These are phyloP conservation scores for Penicillium brasilianum DNA, from an alignment of 2,329 filamentous ascomycete genomes.

Conservation along the genomic window DNA sequence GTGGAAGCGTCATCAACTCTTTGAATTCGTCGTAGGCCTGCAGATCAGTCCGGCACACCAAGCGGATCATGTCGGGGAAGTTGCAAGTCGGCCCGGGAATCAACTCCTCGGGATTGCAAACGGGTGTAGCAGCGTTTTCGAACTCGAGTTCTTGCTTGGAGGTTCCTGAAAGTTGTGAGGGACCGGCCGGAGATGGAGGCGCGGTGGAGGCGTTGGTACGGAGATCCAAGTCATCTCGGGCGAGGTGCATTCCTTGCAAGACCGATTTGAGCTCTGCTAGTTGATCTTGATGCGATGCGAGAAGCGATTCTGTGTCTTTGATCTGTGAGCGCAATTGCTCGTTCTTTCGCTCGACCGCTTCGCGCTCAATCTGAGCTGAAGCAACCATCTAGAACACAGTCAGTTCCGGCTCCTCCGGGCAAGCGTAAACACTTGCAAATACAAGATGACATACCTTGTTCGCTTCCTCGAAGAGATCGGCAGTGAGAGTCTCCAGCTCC, in stretches of 20 bases:
- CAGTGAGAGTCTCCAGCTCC: constrained; percentile 87
- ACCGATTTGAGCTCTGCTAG: constrained; percentile 87
- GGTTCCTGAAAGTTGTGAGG: constrained; percentile 58
- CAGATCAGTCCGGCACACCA: constrained; percentile 81
- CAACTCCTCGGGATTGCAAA: constrained; percentile 57
- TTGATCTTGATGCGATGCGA: constrained; percentile 92
- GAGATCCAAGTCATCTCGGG: constrained; percentile 70
- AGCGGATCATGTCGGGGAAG: constrained; percentile 81
- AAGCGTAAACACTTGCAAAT: neutral
- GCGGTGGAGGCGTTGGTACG: constrained; percentile 69
- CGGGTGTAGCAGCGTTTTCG: constrained; percentile 57
- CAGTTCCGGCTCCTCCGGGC: constrained; percentile 15
- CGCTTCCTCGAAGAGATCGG: constrained; percentile 95
- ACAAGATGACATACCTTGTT: constrained; percentile 70
- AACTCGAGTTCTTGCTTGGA: constrained; percentile 65
- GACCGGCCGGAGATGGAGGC: constrained; percentile 78
- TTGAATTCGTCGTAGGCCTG: constrained; percentile 84
- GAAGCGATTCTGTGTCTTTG: constrained; percentile 80
- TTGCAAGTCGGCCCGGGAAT: constrained; percentile 68
- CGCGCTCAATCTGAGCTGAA: constrained; percentile 81
- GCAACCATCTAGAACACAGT: constrained; percentile 75
- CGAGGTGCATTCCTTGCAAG: constrained; percentile 82
- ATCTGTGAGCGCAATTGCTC: constrained; percentile 86
- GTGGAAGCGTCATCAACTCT: constrained; percentile 72
- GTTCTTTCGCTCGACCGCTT: constrained; percentile 79